Base-by-base conservation (phyloP, 139 green algal species). In the Chlamydomonas incerta region DNA sequence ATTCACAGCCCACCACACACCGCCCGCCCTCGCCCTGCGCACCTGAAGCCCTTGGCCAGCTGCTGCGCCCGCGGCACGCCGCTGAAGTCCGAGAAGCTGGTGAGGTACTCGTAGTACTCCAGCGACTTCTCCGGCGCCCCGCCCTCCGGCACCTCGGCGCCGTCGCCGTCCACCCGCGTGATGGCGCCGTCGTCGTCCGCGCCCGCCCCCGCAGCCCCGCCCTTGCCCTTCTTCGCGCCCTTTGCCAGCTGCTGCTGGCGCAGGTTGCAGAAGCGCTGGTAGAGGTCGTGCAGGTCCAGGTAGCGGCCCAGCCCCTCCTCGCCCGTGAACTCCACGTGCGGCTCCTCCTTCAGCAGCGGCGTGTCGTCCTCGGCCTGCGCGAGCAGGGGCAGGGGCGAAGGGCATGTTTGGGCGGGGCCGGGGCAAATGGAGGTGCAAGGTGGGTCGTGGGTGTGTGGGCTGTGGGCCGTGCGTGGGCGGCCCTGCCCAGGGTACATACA, bases 221-320 rank as follows among this genome's bases (percentile, higher is more conserved):
- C 46, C 60, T 58, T 66, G 52, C 4, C 62, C 47, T 60, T 46
- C 31, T 26, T 50, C 0, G 41, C 66, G 57, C 21, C 67, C 46
- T 74, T 57, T 31, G 57, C 81, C 41, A 69, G 31, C 50, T 83
- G 37, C 85, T 92, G 89, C 55, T 86, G 98, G 67, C 96, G 96
- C 62, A 92, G 76, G 90, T 99, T 99, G 74, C 93, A 80, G 89
- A 96, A 99, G 5, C 52, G 47, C 28, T 90, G 83, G 90, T 95
- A 93, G 17, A 94, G 87, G 68, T 94, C 90, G 73, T 99, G 94
- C 83, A 99, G 77, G 94, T 99, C 97, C 74, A 99, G 90, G 87
- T 95, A 98, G 15, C 96, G 92, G 0, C 97, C 97, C 21, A 94
- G 46, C 15, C 72, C 91, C 90, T 99, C 97, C 87, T 99, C 95